These are phyloP conservation scores for Ogataea haglerorum DNA, from an alignment of 805 yeast species.

Conservation along the genomic window DNA sequence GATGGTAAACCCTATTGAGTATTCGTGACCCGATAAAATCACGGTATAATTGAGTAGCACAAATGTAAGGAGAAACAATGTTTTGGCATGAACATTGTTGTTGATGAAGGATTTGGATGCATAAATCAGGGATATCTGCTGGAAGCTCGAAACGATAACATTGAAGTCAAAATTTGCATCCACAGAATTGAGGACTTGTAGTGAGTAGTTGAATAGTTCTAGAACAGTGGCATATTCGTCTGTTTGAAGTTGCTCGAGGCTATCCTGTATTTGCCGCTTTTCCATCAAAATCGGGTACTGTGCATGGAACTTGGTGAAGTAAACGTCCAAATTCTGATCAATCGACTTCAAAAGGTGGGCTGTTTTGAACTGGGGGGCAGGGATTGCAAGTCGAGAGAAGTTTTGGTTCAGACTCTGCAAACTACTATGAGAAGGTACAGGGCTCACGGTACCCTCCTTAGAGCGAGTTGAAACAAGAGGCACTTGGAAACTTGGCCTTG, in stretches of 20 bases:
- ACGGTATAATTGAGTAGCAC: slow-evolving; percentile 52
- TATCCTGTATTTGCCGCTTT: slow-evolving; percentile 25
- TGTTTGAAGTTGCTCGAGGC: slow-evolving; percentile 27
- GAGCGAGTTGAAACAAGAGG: slow-evolving; percentile 22
- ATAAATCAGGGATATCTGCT: slow-evolving; percentile 35
- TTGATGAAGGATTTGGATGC: slow-evolving; percentile 34
- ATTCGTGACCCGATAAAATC: slow-evolving; percentile 56
- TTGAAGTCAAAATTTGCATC: slow-evolving; percentile 28
- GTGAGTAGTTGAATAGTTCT: slow-evolving; percentile 40
- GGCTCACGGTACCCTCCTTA: slow-evolving; percentile 23
- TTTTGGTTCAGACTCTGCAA: slow-evolving; percentile 25
- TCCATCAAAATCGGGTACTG: slow-evolving; percentile 46
- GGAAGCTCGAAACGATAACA: slow-evolving; percentile 35
- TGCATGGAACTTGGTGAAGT: slow-evolving; percentile 42
- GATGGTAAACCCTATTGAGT: slow-evolving; percentile 53
- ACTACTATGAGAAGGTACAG: slow-evolving; percentile 26
- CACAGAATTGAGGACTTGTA: slow-evolving; percentile 36
- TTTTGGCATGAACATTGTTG: slow-evolving; percentile 25
- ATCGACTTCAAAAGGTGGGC: slow-evolving; percentile 24
- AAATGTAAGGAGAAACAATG: slow-evolving; percentile 38
- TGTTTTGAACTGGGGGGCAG: slow-evolving; percentile 21
- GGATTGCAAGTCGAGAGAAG: slow-evolving; percentile 15
- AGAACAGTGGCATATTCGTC: slow-evolving; percentile 32
- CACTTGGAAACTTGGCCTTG: slow-evolving; percentile 24
- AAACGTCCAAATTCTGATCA: slow-evolving; percentile 37